phyloP scores from a whole-genome alignment of 257 asterid species.

The Solanum piurae region DNA sequence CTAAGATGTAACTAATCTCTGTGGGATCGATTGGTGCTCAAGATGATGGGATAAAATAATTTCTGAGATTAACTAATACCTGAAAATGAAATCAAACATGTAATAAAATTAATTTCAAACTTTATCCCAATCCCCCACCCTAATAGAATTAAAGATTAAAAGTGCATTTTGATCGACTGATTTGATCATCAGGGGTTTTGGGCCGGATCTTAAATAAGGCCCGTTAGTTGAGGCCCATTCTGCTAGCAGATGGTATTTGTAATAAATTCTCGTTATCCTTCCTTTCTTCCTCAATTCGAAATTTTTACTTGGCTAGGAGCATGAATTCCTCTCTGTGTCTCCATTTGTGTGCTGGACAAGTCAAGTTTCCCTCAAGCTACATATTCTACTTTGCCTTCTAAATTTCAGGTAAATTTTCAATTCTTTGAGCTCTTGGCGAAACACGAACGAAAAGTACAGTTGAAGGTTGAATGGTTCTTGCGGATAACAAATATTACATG shows the following conservation, averaged over 20 bases:
- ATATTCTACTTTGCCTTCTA: neutral
- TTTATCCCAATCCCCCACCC: too few relatives aligned
- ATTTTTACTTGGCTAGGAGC: neutral
- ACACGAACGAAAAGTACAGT: neutral
- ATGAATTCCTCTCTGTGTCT: neutral
- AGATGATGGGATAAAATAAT: too few relatives aligned
- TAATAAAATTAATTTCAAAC: too few relatives aligned
- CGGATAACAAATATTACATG: neutral
- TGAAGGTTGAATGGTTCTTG: neutral
- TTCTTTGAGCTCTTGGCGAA: neutral
- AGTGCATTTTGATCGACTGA: neutral
- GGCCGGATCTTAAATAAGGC: neutral
- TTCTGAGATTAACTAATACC: too few relatives aligned
- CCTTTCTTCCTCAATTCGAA: neutral
- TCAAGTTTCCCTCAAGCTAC: neutral
- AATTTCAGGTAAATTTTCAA: neutral
- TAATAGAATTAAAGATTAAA: neutral
- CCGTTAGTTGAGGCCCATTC: neutral
- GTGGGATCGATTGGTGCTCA: too few relatives aligned
- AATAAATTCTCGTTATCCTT: neutral
- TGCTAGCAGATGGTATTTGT: neutral
- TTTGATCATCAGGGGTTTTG: neutral
- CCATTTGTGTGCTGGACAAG: neutral
- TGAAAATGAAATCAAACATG: too few relatives aligned
- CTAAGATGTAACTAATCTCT: neutral